Base-by-base conservation (phyloP, 257 asterid genomes). In the Scutellaria barbata region DNA sequence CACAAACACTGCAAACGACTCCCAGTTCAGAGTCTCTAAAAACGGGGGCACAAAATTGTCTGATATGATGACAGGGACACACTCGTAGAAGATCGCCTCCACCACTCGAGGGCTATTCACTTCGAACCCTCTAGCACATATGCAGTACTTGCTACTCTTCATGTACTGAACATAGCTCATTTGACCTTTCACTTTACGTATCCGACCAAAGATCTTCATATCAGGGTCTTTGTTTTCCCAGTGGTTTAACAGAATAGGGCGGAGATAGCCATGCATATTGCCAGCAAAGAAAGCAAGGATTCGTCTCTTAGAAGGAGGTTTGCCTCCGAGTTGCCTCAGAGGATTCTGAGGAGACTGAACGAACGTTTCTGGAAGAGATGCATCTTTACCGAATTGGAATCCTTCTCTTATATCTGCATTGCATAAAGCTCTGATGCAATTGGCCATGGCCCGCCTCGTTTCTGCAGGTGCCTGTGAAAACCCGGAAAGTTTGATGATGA, bases 21-120 rank as follows among this genome's bases (percentile, higher is more conserved):
- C 97, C 99, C 99, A 94, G 55, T 91, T 83, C 81, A 94, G 57
- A 2, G 85, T 82, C 77, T 94, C 96, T 10, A 89, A 88, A 48
- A 94, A 89, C 0, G 97, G 96, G 9, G 96, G 96, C 47, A 94
- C 87, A 30, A 83, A 94, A 66, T 91, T 91, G 75, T 94, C 96
- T 0, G 98, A 91, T 68, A 94, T 86, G n/a, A 94, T 94, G n/a
- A 94, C 99, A 0, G 98, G 99, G 0, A 94, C 92, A 33, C 99
- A 94, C 85, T 91, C 96, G 20, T 83, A 94, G 83, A 88, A 85
- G 42, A 94, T 88, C 47, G 99, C 96, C 81, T 94, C 99, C 71
- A 94, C 98, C n/a, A 94, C 95, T 37, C 99, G 81, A 4, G 99
- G 99, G 68, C 96, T 94, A 63, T 94, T 89, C 25, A 92, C 98